phyloP scores from a whole-genome alignment of 176 grass and related monocot genomes.

The Rhynchospora tenuis region DNA sequence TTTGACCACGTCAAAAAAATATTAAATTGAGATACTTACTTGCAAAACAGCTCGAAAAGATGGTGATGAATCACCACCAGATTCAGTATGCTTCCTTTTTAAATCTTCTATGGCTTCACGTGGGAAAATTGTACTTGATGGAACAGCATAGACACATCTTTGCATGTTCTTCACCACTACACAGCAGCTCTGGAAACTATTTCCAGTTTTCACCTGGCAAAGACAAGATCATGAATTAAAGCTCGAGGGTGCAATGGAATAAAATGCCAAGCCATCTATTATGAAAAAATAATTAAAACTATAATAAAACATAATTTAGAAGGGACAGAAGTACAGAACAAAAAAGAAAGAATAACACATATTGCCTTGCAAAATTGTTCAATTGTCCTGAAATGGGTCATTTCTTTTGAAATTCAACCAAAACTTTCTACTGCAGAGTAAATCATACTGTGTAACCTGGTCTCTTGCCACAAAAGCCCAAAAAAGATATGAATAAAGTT shows the following conservation, averaged over 20 bases:
- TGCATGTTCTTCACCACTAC: constrained; percentile 84
- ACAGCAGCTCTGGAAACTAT: constrained; percentile 75
- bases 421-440: not conserved
- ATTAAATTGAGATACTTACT: constrained; percentile 39
- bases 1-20: not conserved
- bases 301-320: not conserved
- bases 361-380: not conserved
- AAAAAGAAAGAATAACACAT: not conserved
- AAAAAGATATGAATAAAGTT: not conserved
- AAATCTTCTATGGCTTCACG: constrained; percentile 37
- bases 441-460: not conserved
- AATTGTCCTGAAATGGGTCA: not conserved
- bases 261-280: not conserved
- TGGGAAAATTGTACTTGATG: constrained; percentile 63
- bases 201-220: constrained; percentile 67
- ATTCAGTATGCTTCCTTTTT: constrained; percentile 35
- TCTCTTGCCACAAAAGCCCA: not conserved
- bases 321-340: not conserved
- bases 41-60: constrained; percentile 68
- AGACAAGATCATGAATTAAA: constrained; percentile 6
- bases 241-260: not conserved
- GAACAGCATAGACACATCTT: constrained; percentile 95
- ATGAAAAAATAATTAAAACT: not conserved
- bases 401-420: not conserved
- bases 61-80: constrained; percentile 26